Evolutionary conservation across 768 basidiomycete genomes (phyloP), one percentile per base, ranked within the genome.

Genomic region (Infundibulicybe gibba): DNA sequence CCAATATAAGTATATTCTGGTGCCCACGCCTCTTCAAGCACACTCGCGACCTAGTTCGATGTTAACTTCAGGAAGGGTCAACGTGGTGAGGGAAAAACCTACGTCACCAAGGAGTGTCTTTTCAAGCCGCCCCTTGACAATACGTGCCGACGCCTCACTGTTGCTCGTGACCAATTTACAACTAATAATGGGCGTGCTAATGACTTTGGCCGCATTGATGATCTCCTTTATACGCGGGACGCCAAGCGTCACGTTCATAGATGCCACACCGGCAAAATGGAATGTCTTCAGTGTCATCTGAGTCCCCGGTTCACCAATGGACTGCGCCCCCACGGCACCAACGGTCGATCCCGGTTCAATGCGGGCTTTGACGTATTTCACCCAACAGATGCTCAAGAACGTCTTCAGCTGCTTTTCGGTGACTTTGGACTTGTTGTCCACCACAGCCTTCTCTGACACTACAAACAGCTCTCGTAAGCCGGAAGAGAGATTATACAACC

Each of bases 161-260:
- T 88, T 75, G 44, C 76, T 72, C 6, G 87, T 87, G 11, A 92
- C 92, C 19, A 99, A 76, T 62, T 90, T 92, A 58, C 94, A 95
- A 51, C 94, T 94, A 64, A 99, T 99, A 63, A 99, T 97, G 3
- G 97, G 97, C 0, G 97, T 99, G 60, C 88, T 94, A 67, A 99
- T 98, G 33, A 75, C 67, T 64, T 97, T 99, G n/a, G 97, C 91
- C 2, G 94, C 97, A 57, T 98, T 99, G 74, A 99, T 99, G 54
- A 99, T 98, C 67, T 99, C 97, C 66, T 98, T 98, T 70, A 99
- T 98, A 59, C 97, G 95, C 2, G 97, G 97, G n/a, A 98, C 97
- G 67, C 97, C 97, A 32, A 98, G 81, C 0, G 97, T 99, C 52
- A 99, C 93, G 69, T 97, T 98, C 97, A 98, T 99, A 32, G 94